Conservation (phyloP, 257 asterid species). For the Solanum acaule region DNA sequence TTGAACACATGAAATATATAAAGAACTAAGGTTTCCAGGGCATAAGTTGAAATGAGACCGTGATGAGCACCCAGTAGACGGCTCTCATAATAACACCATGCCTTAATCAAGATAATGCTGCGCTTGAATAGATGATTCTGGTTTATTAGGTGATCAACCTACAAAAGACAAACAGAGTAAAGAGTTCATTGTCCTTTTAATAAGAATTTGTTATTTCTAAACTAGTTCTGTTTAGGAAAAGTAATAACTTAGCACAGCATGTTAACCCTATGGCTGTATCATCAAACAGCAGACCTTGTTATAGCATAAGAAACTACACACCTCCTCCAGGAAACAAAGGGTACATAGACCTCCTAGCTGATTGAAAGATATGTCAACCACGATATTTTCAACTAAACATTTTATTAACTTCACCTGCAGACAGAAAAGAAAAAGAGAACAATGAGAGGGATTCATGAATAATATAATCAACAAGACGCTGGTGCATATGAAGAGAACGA, state of each 20-base stretch:
- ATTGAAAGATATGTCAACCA: conserved; percentile 89
- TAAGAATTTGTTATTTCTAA: background rate
- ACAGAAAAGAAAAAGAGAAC: background rate
- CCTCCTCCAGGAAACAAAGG: conserved; percentile 93
- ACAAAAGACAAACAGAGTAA: conserved; percentile 14
- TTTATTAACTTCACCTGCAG: conserved; percentile 78
- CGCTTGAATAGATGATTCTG: conserved; percentile 92
- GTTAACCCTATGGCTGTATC: background rate
- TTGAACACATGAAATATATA: conserved; percentile 89
- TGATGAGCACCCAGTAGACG: conserved; percentile 95
- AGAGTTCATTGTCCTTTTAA: background rate
- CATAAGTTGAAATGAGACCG: conserved; percentile 94
- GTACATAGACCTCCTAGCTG: conserved; percentile 94
- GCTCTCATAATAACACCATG: conserved; percentile 99
- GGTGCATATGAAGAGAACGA: background rate
- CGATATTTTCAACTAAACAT: conserved; percentile 90
- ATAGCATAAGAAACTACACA: conserved; percentile 14
- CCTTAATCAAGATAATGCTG: conserved; percentile 83
- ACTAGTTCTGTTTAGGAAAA: background rate
- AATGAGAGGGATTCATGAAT: background rate
- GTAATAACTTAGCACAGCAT: background rate
- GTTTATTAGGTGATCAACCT: conserved; percentile 73
- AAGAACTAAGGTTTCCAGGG: conserved; percentile 87
- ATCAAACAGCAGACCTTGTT: background rate
- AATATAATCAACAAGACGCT: background rate